Evolutionary conservation across 495 filamentous ascomycete genomes (phyloP).

Genomic region (Annulohypoxylon stygium): DNA sequence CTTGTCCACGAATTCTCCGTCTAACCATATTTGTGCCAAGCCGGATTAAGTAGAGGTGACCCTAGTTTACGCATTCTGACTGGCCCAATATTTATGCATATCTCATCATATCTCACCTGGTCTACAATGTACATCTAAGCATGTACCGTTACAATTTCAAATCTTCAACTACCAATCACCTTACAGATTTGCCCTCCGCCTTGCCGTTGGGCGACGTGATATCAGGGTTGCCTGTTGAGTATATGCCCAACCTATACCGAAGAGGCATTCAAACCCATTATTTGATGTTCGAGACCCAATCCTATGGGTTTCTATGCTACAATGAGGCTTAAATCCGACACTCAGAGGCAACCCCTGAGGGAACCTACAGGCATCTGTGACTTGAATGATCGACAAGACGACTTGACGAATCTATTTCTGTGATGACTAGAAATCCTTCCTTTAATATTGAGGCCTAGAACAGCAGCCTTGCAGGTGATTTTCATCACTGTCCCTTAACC

Average conservation of each 20-base stretch:
- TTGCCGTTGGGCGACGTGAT: neutral
- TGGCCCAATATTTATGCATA: conserved; percentile 25
- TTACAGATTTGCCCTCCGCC: neutral
- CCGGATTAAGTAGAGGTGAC: conserved; percentile 40
- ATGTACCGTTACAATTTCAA: neutral
- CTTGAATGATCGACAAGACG: no score
- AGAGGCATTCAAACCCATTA: neutral
- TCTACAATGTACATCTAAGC: neutral
- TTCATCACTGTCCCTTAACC: neutral
- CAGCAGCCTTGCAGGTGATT: neutral
- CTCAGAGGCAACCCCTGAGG: neutral
- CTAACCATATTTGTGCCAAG: conserved; percentile 40
- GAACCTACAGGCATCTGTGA: neutral
- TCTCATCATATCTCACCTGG: conserved; percentile 2
- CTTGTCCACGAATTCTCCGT: conserved; percentile 16
- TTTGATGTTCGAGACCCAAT: neutral
- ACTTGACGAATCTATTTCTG: neutral
- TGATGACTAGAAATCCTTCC: neutral
- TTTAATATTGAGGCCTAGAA: neutral
- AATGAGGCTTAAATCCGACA: neutral
- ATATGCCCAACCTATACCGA: neutral
- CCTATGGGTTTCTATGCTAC: neutral
- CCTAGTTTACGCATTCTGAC: conserved; percentile 29
- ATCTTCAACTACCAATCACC: neutral
- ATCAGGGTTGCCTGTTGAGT: neutral